Conservation (phyloP, 2,329 filamentous ascomycete genomes). For the Lasiodiplodia citricola region DNA sequence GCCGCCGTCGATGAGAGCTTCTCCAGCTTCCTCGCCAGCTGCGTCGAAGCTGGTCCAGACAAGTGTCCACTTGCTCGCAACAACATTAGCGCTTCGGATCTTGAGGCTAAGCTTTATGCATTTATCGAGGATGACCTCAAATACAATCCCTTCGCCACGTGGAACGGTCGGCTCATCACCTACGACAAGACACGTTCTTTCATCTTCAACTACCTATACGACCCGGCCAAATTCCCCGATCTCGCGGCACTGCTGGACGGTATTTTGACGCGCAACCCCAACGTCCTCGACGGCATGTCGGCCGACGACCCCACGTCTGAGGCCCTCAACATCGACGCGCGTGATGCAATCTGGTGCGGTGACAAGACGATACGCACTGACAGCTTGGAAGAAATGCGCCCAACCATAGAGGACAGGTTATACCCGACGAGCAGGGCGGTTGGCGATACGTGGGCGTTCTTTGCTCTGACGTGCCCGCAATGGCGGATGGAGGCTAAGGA, state of each 20-base stretch:
- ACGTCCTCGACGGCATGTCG: too few relatives aligned
- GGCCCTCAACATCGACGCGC: too few relatives aligned
- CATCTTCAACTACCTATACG: neutral
- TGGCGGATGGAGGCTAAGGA: conserved; percentile 44
- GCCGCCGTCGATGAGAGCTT: conserved; percentile 51
- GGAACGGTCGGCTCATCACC: conserved; percentile 50
- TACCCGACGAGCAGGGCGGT: too few relatives aligned
- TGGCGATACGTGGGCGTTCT: too few relatives aligned
- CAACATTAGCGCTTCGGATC: conserved; percentile 34
- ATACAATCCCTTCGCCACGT: conserved; percentile 43
- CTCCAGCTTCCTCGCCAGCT: conserved; percentile 51
- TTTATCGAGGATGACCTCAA: conserved; percentile 43
- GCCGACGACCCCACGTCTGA: too few relatives aligned
- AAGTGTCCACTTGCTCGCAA: conserved; percentile 46
- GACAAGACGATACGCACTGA: too few relatives aligned
- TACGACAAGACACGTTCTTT: conserved; percentile 28
- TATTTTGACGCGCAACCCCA: neutral
- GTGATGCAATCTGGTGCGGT: too few relatives aligned
- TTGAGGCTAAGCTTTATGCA: conserved; percentile 37
- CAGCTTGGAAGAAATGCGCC: too few relatives aligned
- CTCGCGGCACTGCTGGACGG: neutral
- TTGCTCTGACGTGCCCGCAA: conserved; percentile 36
- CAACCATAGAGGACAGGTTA: too few relatives aligned
- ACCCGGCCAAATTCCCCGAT: neutral
- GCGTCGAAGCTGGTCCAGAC: conserved; percentile 47